These are phyloP conservation scores for Kuraishia capsulata DNA, from an alignment of 805 yeast species.

Conservation along the genomic window DNA sequence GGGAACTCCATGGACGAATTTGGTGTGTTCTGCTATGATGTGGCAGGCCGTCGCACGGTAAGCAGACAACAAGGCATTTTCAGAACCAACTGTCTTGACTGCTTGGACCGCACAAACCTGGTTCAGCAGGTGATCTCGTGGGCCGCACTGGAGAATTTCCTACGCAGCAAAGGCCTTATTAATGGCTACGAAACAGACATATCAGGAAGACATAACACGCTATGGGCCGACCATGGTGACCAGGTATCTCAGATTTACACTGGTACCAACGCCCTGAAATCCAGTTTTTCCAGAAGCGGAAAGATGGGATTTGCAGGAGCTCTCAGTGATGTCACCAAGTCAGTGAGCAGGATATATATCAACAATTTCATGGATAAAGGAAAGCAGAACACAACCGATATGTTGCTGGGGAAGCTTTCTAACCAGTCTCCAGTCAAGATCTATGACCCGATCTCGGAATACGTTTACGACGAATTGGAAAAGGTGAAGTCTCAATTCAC, in stretches of 20 bases:
- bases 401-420: constrained; percentile 72
- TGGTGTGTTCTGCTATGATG: constrained; percentile 77
- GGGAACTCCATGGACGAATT: constrained; percentile 62
- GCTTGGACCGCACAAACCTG: constrained; percentile 89
- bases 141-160: constrained; percentile 52
- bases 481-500: constrained; percentile 47
- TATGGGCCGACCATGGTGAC: constrained; percentile 99
- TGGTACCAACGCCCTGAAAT: constrained; percentile 94
- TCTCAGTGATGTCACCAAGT: constrained; percentile 92
- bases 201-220: constrained; percentile 64
- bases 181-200: constrained; percentile 38
- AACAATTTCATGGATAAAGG: constrained; percentile 91
- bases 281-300: constrained; percentile 90
- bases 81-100: constrained; percentile 89
- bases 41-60: constrained; percentile 38
- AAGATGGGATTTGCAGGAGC: constrained; percentile 97
- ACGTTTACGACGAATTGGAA: constrained; percentile 56
- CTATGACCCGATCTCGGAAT: constrained; percentile 85
- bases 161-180: constrained; percentile 30
- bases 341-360: constrained; percentile 90
- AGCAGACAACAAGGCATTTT: constrained; percentile 86
- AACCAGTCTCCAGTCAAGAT: constrained; percentile 63
- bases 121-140: constrained; percentile 78
- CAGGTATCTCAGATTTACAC: constrained; percentile 93
- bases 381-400: constrained; percentile 84